Evolutionary conservation across 2,329 filamentous ascomycete genomes (phyloP), one percentile per base, ranked within the genome.

Genomic region (Plectosphaerella sp.): DNA sequence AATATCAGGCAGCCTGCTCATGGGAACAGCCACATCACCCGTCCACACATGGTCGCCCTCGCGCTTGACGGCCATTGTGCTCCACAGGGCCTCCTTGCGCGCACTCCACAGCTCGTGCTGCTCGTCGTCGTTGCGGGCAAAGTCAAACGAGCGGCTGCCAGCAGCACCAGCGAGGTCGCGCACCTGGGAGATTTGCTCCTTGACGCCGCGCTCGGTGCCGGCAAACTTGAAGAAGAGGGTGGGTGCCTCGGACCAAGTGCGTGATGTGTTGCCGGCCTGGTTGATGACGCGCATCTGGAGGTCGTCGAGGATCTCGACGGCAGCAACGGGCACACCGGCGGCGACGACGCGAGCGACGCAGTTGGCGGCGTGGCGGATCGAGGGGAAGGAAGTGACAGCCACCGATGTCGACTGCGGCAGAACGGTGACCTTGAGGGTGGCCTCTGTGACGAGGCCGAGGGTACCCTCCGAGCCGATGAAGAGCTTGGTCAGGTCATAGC

Each of bases 391-490:
- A 47, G 80, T 83, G 15, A 96, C 88, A 4, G 91, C 92, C 3
- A 96, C 92, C 56, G 82, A 90, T 47, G 88, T 88, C 55, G 84
- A 87, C 59, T 87, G 83, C 1, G 92, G 91, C 65, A 86, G 87
- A 22, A 91, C 87, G 0, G 89, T 91, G 42, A 97, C 77, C 72
- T 95, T 96, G 60, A 97, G 76, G 3, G 87, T 92, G 5, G 91
- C 92, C 73, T 97, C 92, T 0, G 92, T 96, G 39, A 96, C 89
- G 12, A 97, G 81, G 9, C 92, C 92, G 2, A 97, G 82, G 1
- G 92, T 97, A 47, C 92, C 92, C 73, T 97, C 92, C 60, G 87
- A 91, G 45, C 92, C 92, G 67, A 96, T 88, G 69, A 96, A 94
- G 54, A 95, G 80, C 62, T 87, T 87, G 2, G 91, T 96, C 49